Base-by-base conservation (phyloP, 345 rosid genomes). In the Ceriops decandra region DNA sequence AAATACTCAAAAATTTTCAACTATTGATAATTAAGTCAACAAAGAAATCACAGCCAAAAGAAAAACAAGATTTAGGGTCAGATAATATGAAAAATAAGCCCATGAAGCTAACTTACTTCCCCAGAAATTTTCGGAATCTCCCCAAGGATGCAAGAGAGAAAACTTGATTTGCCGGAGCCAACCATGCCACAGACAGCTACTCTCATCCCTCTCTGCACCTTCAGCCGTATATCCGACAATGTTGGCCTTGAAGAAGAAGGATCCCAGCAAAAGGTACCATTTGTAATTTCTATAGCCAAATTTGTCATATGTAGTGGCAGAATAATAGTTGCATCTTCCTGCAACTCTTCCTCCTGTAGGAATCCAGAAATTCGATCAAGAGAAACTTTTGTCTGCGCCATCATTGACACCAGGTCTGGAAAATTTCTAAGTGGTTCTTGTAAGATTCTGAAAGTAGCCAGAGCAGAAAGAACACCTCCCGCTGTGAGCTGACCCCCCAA, bases 151-250 rank as follows among this genome's bases (percentile, higher is more conserved):
- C 97, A 90, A 56, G 99, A 92, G 72, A 95, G 96, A 74, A 95
- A 92, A 84, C 99, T 92, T 46, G 99, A 95, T 74, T 95, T 95
- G 46, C 99, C 99, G 33, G 99, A 80, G 65, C 98, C 99, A 79
- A 95, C 99, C 83, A 85, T 82, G 51, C 99, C 99, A 76, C 99
- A 95, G 56, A 95, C 98, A 77, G 99, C 99, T 76, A 92, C 99
- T 60, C 96, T 92, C 99, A 90, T 90, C 75, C 98, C 98, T 74
- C 80, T 85, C 80, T 87, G 84, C 63, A 92, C 95, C 81, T 83
- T 92, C 86, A 92, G 74, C 56, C 88, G 83, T 74, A 95, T 85
- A 53, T 85, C 89, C 24, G 91, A 90, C 67, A 95, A 77, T 38
- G 97, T 95, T 24, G 93, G 80, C 75, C 79, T 86, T 60, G 87